phyloP scores from a whole-genome alignment of 2,329 filamentous ascomycete genomes.

The Aspergillus sp. region DNA sequence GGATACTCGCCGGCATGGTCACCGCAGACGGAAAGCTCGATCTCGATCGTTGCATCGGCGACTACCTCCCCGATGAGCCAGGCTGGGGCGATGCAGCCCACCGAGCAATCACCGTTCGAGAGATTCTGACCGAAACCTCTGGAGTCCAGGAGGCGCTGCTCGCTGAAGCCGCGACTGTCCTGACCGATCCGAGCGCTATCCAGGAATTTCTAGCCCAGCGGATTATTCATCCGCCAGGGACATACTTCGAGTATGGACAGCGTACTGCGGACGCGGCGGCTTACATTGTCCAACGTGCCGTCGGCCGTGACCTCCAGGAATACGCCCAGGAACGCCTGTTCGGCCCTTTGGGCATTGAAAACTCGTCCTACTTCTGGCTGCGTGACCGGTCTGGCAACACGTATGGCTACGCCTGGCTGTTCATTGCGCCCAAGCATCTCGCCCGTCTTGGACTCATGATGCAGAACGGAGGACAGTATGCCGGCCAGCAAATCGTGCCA shows the following conservation, averaged over 20 bases:
- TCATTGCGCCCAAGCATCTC: constrained; percentile 5
- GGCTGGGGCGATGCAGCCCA: constrained; percentile 7
- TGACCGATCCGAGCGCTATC: constrained; percentile 2
- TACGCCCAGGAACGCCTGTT: constrained; percentile 6
- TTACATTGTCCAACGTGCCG: not conserved
- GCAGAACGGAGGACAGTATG: constrained; percentile 4
- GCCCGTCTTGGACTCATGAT: constrained; percentile 2
- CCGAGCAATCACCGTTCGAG: constrained; percentile 2
- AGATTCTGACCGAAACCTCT: constrained; percentile 3
- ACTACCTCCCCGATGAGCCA: constrained; percentile 4
- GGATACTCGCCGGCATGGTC: constrained; percentile 4
- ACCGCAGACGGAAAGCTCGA: constrained; percentile 2
- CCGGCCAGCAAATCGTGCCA: constrained; percentile 3
- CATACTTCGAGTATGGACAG: constrained; percentile 3
- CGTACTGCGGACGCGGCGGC: constrained; percentile 1
- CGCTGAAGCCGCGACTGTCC: constrained; percentile 1
- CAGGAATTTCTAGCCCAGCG: constrained; percentile 5
- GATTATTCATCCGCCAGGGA: not conserved
- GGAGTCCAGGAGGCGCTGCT: constrained; percentile 2
- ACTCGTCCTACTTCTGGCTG: constrained; percentile 6
- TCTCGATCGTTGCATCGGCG: constrained; percentile 1
- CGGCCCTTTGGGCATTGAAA: constrained; percentile 4
- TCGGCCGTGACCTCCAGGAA: constrained; percentile 2
- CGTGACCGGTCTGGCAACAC: constrained; percentile 5
- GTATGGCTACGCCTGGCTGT: constrained; percentile 7